A percentile compares a stretch with the other conserved stretches of the same genome.
Conservation (phyloP, 306 rosid genomes). For the Herpetospermum pedunculosum region DNA sequence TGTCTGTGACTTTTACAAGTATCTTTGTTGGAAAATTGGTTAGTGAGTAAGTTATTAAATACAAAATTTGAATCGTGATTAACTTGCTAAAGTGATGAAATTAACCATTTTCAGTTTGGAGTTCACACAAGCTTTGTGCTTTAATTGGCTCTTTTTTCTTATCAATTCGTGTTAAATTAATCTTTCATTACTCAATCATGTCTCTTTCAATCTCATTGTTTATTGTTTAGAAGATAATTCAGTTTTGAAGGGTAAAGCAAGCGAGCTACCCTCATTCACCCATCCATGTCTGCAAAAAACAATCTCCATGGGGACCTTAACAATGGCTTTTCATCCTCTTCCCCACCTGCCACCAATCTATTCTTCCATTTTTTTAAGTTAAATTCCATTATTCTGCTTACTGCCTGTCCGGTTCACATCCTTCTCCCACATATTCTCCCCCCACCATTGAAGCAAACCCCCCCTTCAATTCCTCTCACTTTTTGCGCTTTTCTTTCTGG, state of each 20-base stretch:
- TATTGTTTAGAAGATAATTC: background rate
- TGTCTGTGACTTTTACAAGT: too few relatives aligned
- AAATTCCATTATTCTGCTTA: background rate
- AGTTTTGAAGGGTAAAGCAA: background rate
- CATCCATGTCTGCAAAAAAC: background rate
- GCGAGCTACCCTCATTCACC: background rate
- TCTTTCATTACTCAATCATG: background rate
- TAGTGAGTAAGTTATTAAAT: too few relatives aligned
- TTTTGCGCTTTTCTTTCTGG: background rate
- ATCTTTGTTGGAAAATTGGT: too few relatives aligned
- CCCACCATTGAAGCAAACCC: conserved; percentile 9
- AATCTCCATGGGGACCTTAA: background rate
- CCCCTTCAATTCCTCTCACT: background rate
- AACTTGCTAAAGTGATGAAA: background rate
- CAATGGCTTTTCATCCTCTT: background rate
- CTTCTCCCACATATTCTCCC: conserved; percentile 1
- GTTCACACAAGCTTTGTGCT: background rate
- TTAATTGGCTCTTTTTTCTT: background rate
- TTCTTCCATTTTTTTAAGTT: background rate
- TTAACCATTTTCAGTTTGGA: background rate
- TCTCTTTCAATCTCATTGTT: background rate
- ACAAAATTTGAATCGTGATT: background rate
- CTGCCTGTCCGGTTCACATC: background rate
- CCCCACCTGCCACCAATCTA: background rate
- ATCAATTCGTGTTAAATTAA: background rate